Evolutionary conservation across 306 rosid genomes (phyloP), one percentile per base, ranked within the genome.

Genomic region (Fragaria ananassa): DNA sequence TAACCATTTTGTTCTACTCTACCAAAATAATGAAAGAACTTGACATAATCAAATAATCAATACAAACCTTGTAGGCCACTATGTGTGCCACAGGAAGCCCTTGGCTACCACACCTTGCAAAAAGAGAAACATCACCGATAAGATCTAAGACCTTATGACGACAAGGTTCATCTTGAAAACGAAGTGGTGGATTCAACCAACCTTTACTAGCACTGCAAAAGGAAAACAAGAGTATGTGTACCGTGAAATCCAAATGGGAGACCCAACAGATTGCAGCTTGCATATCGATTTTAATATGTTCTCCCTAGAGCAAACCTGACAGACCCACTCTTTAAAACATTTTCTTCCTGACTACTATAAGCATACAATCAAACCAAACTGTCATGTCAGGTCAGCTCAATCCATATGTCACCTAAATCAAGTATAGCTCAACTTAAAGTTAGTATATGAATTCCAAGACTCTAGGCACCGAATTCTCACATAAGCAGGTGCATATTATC

Each of bases 161-260:
- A 64, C 98, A 90, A 25, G 98, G 95, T 85, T 94, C 98, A 61
- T 90, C 93, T 49, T 82, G 77, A 83, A 90, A 90, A 81, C 63
- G 91, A 81, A 94, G 85, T 8, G 96, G 93, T 18, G 91, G 96
- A 81, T 94, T 94, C 90, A 94, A 86, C 98, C 97, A 94, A 79
- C 95, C 98, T 62, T 88, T 81, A 50, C 70, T 75, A 45, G 80
- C 64, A 86, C 96, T 94, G 83, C 86, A 85, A 56, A 74, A 63
- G 67, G 68, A 78, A 62, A 60, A 53, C 34, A 63, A 41, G 73
- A 81, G 46, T 1, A 6, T 7, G 64, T 70, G 74, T 3, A 79
- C 23, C 44, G 41, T 12, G 54, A 70, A 66, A 47, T 35, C 35
- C 15, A 76, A 76, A 71, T 17, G 76, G 19, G 56, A 19, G 23